A percentile compares a stretch with the other conserved stretches of the same genome.
Conservation (phyloP, 306 rosid species). For the Crataegus laevigata region DNA sequence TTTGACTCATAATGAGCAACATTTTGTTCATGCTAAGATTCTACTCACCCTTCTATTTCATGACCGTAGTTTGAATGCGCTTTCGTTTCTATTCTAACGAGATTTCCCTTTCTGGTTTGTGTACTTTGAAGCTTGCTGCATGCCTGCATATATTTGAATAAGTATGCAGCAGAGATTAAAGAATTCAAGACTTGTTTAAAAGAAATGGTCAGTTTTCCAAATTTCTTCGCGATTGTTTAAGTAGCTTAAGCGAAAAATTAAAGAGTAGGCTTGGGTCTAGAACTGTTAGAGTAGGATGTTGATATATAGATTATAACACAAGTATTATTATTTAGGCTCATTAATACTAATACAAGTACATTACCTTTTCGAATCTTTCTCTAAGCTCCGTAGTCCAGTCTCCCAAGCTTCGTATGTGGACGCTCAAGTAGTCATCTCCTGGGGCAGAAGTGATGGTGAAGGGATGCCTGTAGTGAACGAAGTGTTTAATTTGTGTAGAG, state of each 20-base stretch:
- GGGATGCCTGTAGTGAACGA: constrained; percentile 61
- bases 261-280: neutral
- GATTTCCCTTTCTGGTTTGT: constrained; percentile 45
- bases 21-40: neutral
- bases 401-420: constrained; percentile 68
- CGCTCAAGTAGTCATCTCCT: constrained; percentile 83
- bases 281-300: neutral
- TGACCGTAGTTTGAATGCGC: constrained; percentile 16
- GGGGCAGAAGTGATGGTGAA: constrained; percentile 96
- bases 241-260: neutral
- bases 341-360: neutral
- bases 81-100: constrained; percentile 58
- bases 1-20: neutral
- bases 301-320: neutral
- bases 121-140: constrained; percentile 44
- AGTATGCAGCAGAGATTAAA: neutral
- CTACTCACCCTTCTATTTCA: constrained; percentile 37
- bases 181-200: neutral
- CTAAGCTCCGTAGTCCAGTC: constrained; percentile 88
- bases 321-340: neutral
- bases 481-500: neutral
- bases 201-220: neutral
- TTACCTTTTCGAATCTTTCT: constrained; percentile 52
- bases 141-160: constrained; percentile 37
- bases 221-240: neutral